Base-by-base conservation (phyloP, 139 green algal species). In the Chlorella sp. region DNA sequence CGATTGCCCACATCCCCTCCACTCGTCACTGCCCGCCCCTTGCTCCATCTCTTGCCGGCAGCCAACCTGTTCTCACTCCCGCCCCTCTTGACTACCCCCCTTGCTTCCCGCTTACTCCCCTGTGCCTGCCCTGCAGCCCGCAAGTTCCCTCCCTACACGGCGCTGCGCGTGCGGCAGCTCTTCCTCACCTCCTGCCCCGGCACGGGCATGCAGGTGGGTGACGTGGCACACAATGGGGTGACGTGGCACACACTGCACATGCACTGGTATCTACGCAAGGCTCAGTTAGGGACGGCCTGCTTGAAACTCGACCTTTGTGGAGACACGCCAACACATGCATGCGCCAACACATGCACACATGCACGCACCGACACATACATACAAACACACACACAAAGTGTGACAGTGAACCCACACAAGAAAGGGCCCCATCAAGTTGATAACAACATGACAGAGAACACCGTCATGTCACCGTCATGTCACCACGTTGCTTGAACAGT, bases 81-180 rank as follows among this genome's bases (percentile, higher is more conserved):
- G 15, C 14, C 34, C 34, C 34, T 36, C 36, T 22, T 71, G 64
- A 26, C 64, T 28, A 2, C 64, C 64, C 64, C 12, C 69, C 69
- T 28, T 77, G 69, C 69, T 77, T 36, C 30, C 69, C 69, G 19
- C 24, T 28, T 19, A 34, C 39, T 18, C 79, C 28, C 30, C 79
- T 24, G 30, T 73, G 57, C 82, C 82, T n/a, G 3, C 36, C 83
- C 26, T 69, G 68, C 84, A 88, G 84, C 84, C 64, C 84, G 84
- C 84, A 88, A 88, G 84, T 80, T 88, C 68, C 84, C 84, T 2
- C 24, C 84, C 40, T 88, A 48, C 84, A 88, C 84, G 2, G 37
- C 84, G 14, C 39, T 88, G 68, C 84, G 84, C 1, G 36, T 81
- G 30, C 84, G 84, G 26, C 84, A 88, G 68, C 84, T 88, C 34